Evolutionary conservation across 1,139 yeast species (phyloP).

Genomic region (Entelexis paramagnoliae): DNA sequence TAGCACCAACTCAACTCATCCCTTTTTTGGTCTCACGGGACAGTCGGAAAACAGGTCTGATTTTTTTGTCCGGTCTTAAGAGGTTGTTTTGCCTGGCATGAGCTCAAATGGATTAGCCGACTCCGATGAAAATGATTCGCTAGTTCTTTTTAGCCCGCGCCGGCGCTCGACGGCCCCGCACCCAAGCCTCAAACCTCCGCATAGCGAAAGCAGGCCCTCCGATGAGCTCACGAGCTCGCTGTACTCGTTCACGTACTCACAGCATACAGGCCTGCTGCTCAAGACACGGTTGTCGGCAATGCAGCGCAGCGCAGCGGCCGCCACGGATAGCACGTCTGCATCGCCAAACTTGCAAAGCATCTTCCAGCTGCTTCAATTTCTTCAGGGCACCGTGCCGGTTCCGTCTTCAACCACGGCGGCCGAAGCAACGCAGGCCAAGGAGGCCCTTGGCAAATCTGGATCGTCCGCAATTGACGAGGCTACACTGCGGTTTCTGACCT

Average conservation of each 20-base stretch:
- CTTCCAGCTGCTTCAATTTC: background rate
- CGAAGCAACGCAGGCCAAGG: background rate
- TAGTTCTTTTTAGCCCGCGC: conserved; percentile 2
- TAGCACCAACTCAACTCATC: background rate
- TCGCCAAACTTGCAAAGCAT: background rate
- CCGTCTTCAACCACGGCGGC: background rate
- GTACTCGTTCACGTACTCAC: conserved; percentile 22
- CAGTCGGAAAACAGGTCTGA: background rate
- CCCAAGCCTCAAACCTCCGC: background rate
- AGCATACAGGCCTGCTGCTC: conserved; percentile 18
- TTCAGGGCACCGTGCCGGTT: background rate
- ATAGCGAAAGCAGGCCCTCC: background rate
- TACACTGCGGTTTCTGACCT: conserved; percentile 11
- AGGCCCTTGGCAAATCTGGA: background rate
- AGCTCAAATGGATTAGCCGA: background rate
- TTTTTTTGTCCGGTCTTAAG: background rate
- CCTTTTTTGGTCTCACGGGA: background rate
- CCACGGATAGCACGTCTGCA: background rate
- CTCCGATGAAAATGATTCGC: background rate
- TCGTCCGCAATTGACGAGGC: conserved; percentile 2
- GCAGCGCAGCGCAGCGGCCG: conserved; percentile 20
- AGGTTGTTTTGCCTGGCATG: background rate
- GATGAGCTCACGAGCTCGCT: conserved; percentile 7
- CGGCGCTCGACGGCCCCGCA: background rate
- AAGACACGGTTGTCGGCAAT: conserved; percentile 20